These are phyloP conservation scores for Pyrenochaeta sp. DNA, from an alignment of 2,329 filamentous ascomycete species.

Conservation along the genomic window DNA sequence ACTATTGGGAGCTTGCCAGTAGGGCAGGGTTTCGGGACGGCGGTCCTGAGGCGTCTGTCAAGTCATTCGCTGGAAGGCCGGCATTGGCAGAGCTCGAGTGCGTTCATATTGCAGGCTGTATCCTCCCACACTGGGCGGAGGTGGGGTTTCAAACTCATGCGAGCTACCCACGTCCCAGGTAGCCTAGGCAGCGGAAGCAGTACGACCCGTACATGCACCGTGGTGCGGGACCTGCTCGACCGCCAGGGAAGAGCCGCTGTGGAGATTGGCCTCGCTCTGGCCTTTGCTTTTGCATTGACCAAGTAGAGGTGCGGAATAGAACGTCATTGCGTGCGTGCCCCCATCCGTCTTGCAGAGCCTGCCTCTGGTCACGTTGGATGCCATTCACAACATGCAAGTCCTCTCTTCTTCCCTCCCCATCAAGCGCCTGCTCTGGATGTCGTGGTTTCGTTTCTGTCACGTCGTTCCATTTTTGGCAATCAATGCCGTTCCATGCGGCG, in stretches of 20 bases:
- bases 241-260: slow-evolving; percentile 29
- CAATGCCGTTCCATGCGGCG: slow-evolving; percentile 19
- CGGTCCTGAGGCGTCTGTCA: slow-evolving; percentile 50
- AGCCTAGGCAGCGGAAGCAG: slow-evolving; percentile 42
- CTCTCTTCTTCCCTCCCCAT: slow-evolving; percentile 16
- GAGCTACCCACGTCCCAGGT: slow-evolving; percentile 29
- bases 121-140: slow-evolving; percentile 38
- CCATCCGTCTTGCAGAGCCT: not conserved
- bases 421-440: slow-evolving; percentile 28
- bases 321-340: slow-evolving; percentile 16
- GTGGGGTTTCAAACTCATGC: slow-evolving; percentile 51
- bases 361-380: not conserved
- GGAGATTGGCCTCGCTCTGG: slow-evolving; percentile 28
- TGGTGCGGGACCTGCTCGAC: slow-evolving; percentile 17
- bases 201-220: slow-evolving; percentile 41
- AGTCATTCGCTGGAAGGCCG: slow-evolving; percentile 35
- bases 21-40: slow-evolving; percentile 49
- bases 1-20: slow-evolving; percentile 39
- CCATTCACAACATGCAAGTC: slow-evolving; percentile 4
- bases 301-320: not conserved
- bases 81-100: slow-evolving; percentile 39
- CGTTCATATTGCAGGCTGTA: slow-evolving; percentile 36
- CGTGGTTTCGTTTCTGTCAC: slow-evolving; percentile 38
- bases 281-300: slow-evolving; percentile 12
- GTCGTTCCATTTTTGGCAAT: slow-evolving; percentile 17